Base-by-base conservation (phyloP, 345 rosid genomes). In the Lumnitzera racemosa region DNA sequence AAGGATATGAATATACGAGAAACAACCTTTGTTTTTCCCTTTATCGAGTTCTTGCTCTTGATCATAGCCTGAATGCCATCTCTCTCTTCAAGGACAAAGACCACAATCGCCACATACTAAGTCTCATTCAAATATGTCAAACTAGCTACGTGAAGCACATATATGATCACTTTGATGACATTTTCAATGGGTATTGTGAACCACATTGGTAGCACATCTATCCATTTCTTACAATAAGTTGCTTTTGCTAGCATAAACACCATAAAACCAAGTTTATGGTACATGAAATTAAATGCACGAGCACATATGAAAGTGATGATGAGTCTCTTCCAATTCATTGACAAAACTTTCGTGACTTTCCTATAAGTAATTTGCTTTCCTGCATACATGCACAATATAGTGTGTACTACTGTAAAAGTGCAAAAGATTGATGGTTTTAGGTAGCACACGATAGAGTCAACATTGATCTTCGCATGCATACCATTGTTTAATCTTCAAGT, bases 311-410 rank as follows among this genome's bases (percentile, higher is more conserved):
- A 76, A 4, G 87, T 84, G 36, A 72, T 47, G 49, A 79, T 27
- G 9, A 81, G 71, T n/a, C 85, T 69, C 66, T 73, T 84, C 87
- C 83, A 84, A 3, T 79, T 80, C 62, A 64, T 75, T 0, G 83
- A 83, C 13, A 79, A 74, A 2, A 79, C 78, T 9, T 70, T 62
- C 15, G 66, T 69, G 59, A 72, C 76, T 51, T 73, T 77, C 41
- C 24, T 66, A 67, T 69, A 79, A 14, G 65, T 65, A 53, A 79
- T 56, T 4, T 73, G 65, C 52, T 67, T 59, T 15, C 57, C 66
- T 1, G 87, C 68, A 70, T 77, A 79, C 0, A 71, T 67, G 51
- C 67, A 76, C 24, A 82, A 83, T 1, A 81, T 60, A 14, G 79
- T 71, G 63, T 76, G 75, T 16, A 71, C 84, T 0, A 74, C 79